These are phyloP conservation scores for Suillus subalutaceus DNA, from an alignment of 768 basidiomycete species.

Conservation along the genomic window DNA sequence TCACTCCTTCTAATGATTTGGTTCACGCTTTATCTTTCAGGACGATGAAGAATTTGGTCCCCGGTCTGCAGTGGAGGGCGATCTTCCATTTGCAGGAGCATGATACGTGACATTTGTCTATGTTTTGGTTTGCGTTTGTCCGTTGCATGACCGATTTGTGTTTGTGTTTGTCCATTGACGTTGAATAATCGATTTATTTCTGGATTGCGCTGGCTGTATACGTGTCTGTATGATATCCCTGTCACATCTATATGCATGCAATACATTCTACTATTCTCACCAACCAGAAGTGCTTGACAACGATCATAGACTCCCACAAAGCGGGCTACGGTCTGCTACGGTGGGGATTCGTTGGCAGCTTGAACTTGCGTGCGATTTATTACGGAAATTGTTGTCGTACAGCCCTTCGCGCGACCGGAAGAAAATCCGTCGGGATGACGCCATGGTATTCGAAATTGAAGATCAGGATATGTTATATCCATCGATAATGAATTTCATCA, in stretches of 20 bases:
- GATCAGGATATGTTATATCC: background rate
- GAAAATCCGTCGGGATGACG: background rate
- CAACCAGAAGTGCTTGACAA: background rate
- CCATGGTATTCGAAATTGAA: background rate
- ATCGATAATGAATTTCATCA: background rate
- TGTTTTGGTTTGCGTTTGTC: background rate
- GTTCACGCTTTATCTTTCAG: background rate
- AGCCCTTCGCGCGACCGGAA: background rate
- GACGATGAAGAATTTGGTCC: background rate
- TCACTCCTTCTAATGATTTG: background rate
- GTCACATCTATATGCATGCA: background rate
- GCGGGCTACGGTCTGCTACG: background rate
- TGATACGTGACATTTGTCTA: background rate
- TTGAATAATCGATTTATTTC: background rate
- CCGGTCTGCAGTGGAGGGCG: background rate
- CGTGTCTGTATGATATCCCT: background rate
- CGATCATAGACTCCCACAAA: background rate
- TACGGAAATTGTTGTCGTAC: background rate
- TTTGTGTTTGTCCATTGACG: background rate
- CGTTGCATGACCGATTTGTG: background rate
- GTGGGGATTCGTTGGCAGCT: background rate
- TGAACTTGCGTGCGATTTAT: background rate
- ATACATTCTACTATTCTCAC: background rate
- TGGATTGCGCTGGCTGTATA: slow-evolving; percentile 1
- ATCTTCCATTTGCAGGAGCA: background rate